These are phyloP conservation scores for Postia placenta DNA, from an alignment of 768 basidiomycete species.

Conservation along the genomic window DNA sequence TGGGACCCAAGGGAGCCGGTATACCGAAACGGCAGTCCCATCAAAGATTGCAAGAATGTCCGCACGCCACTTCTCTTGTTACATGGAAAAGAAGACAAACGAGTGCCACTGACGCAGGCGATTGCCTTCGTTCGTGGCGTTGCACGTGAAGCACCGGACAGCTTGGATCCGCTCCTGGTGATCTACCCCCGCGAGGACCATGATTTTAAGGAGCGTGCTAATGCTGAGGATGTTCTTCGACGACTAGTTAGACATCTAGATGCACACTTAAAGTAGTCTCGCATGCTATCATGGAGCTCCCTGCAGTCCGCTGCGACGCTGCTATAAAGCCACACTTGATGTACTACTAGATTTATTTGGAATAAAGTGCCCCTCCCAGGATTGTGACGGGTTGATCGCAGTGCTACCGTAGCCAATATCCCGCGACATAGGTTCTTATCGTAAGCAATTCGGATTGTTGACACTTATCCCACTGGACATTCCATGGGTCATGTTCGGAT, in stretches of 20 bases:
- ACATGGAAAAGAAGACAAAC: conserved; percentile 1
- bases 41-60: background rate
- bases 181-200: conserved; percentile 5
- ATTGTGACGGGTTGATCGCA: no score
- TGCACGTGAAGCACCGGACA: background rate
- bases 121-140: conserved; percentile 1
- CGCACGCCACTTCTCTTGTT: background rate
- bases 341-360: no score
- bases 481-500: no score
- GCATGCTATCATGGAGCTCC: no score
- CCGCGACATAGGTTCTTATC: no score
- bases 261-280: background rate
- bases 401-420: no score
- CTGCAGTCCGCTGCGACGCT: no score
- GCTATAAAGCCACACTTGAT: no score
- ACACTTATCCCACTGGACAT: no score
- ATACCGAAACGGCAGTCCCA: background rate
- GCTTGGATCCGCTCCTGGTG: background rate
- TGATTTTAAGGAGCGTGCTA: background rate
- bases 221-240: conserved; percentile 4
- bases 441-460: no score
- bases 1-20: background rate
- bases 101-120: conserved; percentile 2
- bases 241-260: background rate
- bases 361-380: no score